Evolutionary conservation across 2,329 filamentous ascomycete genomes (phyloP).

Genomic region (Aspergillus arachidicola): DNA sequence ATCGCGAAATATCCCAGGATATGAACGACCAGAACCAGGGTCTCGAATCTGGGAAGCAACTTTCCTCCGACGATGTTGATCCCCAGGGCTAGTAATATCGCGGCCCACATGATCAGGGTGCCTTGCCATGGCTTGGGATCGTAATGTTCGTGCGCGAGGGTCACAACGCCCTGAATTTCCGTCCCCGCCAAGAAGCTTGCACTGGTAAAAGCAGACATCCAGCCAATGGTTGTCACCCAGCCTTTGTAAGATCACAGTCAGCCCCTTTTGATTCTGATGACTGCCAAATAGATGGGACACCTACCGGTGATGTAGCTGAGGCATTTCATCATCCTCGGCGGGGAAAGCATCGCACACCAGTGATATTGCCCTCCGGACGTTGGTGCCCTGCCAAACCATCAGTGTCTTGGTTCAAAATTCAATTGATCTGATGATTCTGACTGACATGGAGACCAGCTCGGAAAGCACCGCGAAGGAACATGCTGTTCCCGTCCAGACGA

Average conservation of each 20-base stretch:
- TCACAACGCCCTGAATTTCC: slow-evolving; percentile 39
- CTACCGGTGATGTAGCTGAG: slow-evolving; percentile 43
- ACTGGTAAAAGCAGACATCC: slow-evolving; percentile 46
- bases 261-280: not conserved
- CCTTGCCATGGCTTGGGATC: slow-evolving; percentile 50
- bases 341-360: slow-evolving; percentile 46
- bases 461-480: slow-evolving; percentile 31
- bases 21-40: slow-evolving; percentile 52
- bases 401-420: no score
- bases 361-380: slow-evolving; percentile 44
- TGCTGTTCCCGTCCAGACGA: slow-evolving; percentile 34
- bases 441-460: slow-evolving; percentile 39
- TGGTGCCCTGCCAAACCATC: slow-evolving; percentile 27
- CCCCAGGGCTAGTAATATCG: slow-evolving; percentile 40
- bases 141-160: slow-evolving; percentile 44
- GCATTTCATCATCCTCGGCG: slow-evolving; percentile 34
- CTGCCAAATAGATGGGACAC: not conserved
- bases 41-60: slow-evolving; percentile 52
- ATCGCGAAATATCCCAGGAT: slow-evolving; percentile 56
- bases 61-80: slow-evolving; percentile 50
- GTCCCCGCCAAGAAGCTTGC: slow-evolving; percentile 36
- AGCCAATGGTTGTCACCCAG: slow-evolving; percentile 47
- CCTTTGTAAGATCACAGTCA: slow-evolving; percentile 20
- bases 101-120: slow-evolving; percentile 51
- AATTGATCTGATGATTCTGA: not conserved